Percentiles rank a stretch among this genome's conserved stretches.
Evolutionary conservation across 1,284 basidiomycete species (phyloP).

Genomic region (Ceratobasidium sp.): DNA sequence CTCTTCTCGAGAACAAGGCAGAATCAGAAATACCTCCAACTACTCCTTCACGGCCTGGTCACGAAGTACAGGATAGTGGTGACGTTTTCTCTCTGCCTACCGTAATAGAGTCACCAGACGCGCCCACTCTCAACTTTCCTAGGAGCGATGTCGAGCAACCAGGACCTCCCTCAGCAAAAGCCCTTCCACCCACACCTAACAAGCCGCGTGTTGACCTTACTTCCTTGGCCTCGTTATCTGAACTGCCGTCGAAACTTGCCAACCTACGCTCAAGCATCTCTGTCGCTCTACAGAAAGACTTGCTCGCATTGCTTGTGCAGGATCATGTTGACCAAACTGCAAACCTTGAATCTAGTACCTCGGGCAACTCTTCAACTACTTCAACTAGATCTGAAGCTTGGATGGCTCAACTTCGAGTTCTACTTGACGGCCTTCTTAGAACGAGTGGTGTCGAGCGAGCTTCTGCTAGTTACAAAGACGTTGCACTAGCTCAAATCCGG

Average conservation of each 20-base stretch:
- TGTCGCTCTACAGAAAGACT: conserved; percentile 24
- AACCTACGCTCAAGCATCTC: conserved; percentile 30
- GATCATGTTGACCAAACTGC: conserved; percentile 22
- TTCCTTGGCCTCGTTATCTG: conserved; percentile 51
- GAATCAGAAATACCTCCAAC: conserved; percentile 35
- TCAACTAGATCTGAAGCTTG: conserved; percentile 13
- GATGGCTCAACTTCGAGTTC: conserved; percentile 30
- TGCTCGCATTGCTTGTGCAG: conserved; percentile 14
- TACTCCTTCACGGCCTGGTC: conserved; percentile 6
- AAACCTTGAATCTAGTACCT: neutral
- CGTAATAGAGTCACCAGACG: conserved; percentile 28
- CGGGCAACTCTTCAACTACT: neutral
- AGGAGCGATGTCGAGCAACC: neutral
- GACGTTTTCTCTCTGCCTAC: conserved; percentile 16
- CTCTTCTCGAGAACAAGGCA: conserved; percentile 65
- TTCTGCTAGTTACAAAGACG: conserved; percentile 78
- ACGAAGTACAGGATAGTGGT: neutral
- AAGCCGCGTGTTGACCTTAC: conserved; percentile 44
- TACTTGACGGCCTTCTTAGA: conserved; percentile 78
- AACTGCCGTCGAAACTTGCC: conserved; percentile 51
- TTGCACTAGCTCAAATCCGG: conserved; percentile 73
- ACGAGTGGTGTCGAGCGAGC: conserved; percentile 80
- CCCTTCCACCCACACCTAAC: neutral
- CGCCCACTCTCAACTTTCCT: conserved; percentile 6
- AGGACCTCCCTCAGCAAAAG: neutral